Evolutionary conservation across 305 asterid genomes (phyloP).

Genomic region (Striga hermonthica): DNA sequence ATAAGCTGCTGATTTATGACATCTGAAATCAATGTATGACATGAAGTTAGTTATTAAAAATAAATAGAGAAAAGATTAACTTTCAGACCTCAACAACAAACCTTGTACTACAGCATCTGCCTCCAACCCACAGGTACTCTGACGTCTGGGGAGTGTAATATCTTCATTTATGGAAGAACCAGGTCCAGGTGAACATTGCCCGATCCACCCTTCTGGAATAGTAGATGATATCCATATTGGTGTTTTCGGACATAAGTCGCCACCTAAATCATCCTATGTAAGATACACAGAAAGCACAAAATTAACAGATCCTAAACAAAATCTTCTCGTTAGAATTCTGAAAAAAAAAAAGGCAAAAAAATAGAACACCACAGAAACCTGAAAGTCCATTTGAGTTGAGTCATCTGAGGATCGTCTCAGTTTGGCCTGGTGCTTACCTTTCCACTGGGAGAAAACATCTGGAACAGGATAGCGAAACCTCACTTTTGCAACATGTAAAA

Average conservation of each 20-base stretch:
- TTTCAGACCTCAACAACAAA: constrained; percentile 14
- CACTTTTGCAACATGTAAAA: constrained; percentile 74
- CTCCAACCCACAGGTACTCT: constrained; percentile 23
- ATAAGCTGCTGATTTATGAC: constrained; percentile 68
- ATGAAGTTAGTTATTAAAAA: constrained; percentile 19
- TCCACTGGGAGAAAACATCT: constrained; percentile 47
- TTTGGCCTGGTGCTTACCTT: constrained; percentile 35
- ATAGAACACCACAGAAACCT: constrained; percentile 41
- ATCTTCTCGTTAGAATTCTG: constrained; percentile 24
- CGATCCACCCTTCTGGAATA: constrained; percentile 82
- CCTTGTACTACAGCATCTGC: constrained; percentile 16
- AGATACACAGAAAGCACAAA: constrained; percentile 28
- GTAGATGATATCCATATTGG: constrained; percentile 80
- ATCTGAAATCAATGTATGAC: constrained; percentile 47
- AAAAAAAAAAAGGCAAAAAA: not conserved
- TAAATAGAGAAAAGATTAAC: constrained; percentile 20
- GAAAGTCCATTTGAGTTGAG: constrained; percentile 38
- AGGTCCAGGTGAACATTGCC: constrained; percentile 52
- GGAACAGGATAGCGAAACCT: constrained; percentile 92
- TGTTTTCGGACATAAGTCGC: constrained; percentile 34
- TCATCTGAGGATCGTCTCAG: constrained; percentile 35
- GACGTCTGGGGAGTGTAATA: constrained; percentile 53
- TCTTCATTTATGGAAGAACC: constrained; percentile 35
- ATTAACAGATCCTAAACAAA: constrained; percentile 27
- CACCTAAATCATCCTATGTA: constrained; percentile 54